Evolutionary conservation across 1,284 basidiomycete genomes (phyloP), one percentile per base, ranked within the genome.

Genomic region (Tilletia walkeri): DNA sequence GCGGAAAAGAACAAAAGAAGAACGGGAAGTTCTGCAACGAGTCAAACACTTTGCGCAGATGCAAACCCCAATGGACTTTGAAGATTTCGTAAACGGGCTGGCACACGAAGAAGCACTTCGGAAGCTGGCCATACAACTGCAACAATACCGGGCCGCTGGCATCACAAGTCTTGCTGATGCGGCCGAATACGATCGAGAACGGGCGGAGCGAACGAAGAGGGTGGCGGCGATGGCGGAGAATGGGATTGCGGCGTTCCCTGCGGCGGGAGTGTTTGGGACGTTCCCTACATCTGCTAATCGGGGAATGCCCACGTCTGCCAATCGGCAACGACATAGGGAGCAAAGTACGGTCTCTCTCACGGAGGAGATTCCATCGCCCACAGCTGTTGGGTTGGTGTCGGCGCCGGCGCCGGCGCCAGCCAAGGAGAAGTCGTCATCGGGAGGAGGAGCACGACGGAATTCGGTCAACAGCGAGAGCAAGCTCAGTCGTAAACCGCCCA

Each of bases 61-160:
- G 63, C 94, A 97, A 84, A 95, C 94, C 0, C 90, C 92, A 0
- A 89, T 91, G 71, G 95, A 99, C 83, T 96, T 92, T 78, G 95
- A 99, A 82, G 87, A 87, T 2, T 92, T 99, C 80, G 87, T 91
- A 39, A 89, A 94, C 30, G 95, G 96, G 67, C 88, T 98, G 70
- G 88, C 97, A 73, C 79, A 80, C 70, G 81, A 83, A 68, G 82
- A 83, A 66, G 80, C 80, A 34, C 71, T 83, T 56, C 72, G 77
- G 48, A 75, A 75, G 63, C 73, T 76, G 16, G 79, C 78, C 2
- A 72, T 75, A 3, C 81, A 82, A 67, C 67, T 83, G 71, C 82
- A 83, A 71, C 73, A 76, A 48, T 83, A 81, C 67, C 76, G 82
- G 30, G 70, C 71, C 59, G 77, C 78, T 71, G 82, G 82, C 30